A percentile compares a stretch with the other conserved stretches of the same genome.
Conservation (phyloP, 495 filamentous ascomycete genomes). For the Staphylotrichum longicolle region DNA sequence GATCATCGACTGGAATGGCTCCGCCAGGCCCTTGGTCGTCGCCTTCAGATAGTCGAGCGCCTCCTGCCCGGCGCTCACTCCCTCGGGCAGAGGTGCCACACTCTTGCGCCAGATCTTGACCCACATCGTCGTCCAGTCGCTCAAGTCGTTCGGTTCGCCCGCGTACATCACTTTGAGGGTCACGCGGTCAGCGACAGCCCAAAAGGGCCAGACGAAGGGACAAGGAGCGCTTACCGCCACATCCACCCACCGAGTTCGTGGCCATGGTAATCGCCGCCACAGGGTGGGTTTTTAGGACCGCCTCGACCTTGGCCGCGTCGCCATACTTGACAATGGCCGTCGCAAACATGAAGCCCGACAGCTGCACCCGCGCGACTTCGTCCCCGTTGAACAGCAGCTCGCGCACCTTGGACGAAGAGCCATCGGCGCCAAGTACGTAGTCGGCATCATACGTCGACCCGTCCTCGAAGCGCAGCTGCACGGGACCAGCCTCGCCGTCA, state of each 20-base stretch:
- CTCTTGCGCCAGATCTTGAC: constrained; percentile 36
- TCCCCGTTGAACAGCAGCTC: constrained; percentile 39
- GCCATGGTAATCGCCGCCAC: constrained; percentile 32
- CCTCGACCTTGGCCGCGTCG: constrained; percentile 36
- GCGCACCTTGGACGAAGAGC: constrained; percentile 43
- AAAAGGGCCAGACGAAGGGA: not conserved
- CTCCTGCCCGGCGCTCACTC: constrained; percentile 16
- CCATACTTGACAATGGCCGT: constrained; percentile 31
- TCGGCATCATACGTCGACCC: constrained; percentile 35
- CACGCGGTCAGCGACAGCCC: not conserved
- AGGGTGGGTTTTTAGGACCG: constrained; percentile 31
- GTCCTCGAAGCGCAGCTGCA: constrained; percentile 69
- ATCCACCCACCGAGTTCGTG: constrained; percentile 21
- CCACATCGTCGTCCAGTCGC: constrained; percentile 40
- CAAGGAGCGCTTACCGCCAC: constrained; percentile 17
- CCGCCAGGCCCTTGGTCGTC: constrained; percentile 34
- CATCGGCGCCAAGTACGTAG: constrained; percentile 49
- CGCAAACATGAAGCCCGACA: constrained; percentile 33
- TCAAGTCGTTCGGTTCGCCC: constrained; percentile 34
- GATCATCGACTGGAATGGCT: constrained; percentile 43
- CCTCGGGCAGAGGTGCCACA: constrained; percentile 20
- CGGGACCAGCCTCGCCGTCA: constrained; percentile 48
- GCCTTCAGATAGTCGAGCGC: constrained; percentile 43
- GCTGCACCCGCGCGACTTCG: constrained; percentile 27
- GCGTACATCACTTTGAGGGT: constrained; percentile 21